A percentile compares a stretch with the other conserved stretches of the same genome.
Conservation (phyloP, 2,329 filamentous ascomycete genomes). For the Ophiostoma quercus region DNA sequence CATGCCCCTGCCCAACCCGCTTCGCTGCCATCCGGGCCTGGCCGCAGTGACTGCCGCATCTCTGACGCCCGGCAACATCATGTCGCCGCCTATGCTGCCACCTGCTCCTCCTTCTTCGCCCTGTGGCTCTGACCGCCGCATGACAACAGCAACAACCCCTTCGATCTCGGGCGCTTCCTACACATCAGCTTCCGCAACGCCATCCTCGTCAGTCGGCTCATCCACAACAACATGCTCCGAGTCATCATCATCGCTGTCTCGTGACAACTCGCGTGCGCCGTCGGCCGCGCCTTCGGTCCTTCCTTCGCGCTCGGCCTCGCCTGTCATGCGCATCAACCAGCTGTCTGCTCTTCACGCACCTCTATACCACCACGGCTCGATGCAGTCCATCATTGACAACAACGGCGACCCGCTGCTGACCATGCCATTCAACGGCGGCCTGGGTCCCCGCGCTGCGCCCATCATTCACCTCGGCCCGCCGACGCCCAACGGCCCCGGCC, state of each 20-base stretch:
- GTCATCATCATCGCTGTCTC: background rate
- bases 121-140: background rate
- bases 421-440: slow-evolving; percentile 24
- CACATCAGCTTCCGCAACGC: background rate
- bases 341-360: slow-evolving; percentile 8
- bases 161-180: background rate
- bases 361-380: slow-evolving; percentile 14
- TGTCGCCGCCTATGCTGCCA: slow-evolving; percentile 13
- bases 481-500: background rate
- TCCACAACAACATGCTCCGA: background rate
- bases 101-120: slow-evolving; percentile 17
- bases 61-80: background rate
- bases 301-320: background rate
- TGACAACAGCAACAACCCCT: no score
- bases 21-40: slow-evolving; percentile 20
- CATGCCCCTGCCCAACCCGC: slow-evolving; percentile 18
- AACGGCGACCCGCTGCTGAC: slow-evolving; percentile 15
- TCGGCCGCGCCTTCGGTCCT: background rate
- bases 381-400: slow-evolving; percentile 11
- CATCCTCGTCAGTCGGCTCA: background rate
- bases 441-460: slow-evolving; percentile 19
- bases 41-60: slow-evolving; percentile 1
- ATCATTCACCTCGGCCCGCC: slow-evolving; percentile 10
- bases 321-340: slow-evolving; percentile 18
- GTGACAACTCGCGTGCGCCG: background rate